phyloP scores from a whole-genome alignment of 805 yeast species.

The Candida ponderosae region DNA sequence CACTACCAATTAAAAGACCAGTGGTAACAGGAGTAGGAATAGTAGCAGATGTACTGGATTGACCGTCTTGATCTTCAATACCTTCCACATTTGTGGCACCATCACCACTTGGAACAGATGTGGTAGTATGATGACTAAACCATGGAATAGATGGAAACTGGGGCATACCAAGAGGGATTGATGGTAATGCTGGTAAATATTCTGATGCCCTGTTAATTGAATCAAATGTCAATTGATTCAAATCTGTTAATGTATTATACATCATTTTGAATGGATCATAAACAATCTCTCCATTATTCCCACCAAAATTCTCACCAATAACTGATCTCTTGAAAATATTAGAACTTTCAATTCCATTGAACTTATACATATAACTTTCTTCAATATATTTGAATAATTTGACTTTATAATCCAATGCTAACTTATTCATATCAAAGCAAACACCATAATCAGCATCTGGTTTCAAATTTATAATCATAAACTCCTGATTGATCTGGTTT shows the following conservation, averaged over 20 bases:
- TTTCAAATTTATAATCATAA: too few relatives aligned
- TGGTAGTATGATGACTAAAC: too few relatives aligned
- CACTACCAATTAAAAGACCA: neutral
- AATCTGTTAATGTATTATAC: conserved; percentile 14
- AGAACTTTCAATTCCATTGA: conserved; percentile 2
- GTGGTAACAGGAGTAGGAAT: neutral
- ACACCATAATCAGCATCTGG: neutral
- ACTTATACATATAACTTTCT: conserved; percentile 9
- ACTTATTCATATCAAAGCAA: neutral
- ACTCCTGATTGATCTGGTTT: neutral
- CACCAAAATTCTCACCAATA: conserved; percentile 12
- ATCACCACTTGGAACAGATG: too few relatives aligned
- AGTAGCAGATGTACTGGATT: neutral
- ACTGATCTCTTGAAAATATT: neutral
- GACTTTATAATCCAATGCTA: conserved; percentile 2
- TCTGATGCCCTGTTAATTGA: neutral
- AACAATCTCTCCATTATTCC: conserved; percentile 15
- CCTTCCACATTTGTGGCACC: neutral
- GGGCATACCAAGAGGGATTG: too few relatives aligned
- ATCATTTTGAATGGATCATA: conserved; percentile 21
- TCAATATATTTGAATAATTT: conserved; percentile 16
- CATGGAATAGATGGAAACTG: neutral
- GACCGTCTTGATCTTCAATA: neutral
- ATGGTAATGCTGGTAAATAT: neutral
- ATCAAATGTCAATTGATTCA: neutral